Conservation (phyloP, 1,284 basidiomycete genomes). For the Apiotrichum montevideense region DNA sequence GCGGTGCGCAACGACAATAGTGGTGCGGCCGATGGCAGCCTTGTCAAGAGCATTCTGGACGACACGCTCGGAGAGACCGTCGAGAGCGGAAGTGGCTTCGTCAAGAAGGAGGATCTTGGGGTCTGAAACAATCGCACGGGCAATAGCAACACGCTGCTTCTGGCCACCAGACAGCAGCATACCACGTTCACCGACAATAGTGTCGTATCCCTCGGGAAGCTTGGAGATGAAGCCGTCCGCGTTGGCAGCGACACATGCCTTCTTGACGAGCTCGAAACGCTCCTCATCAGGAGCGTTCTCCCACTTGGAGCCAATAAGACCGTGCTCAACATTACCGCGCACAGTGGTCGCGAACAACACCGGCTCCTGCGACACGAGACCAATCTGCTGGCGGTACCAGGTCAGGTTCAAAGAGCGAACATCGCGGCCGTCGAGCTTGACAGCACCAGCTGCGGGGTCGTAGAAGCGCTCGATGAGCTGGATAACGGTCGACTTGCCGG, state of each 20-base stretch:
- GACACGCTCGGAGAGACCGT: slow-evolving; percentile 82
- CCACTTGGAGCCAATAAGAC: slow-evolving; percentile 67
- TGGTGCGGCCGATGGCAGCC: slow-evolving; percentile 60
- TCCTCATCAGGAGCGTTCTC: slow-evolving; percentile 69
- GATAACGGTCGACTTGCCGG: slow-evolving; percentile 72
- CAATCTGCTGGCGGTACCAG: slow-evolving; percentile 86
- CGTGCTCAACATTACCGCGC: slow-evolving; percentile 75
- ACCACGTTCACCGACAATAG: slow-evolving; percentile 86
- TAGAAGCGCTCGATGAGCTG: slow-evolving; percentile 82
- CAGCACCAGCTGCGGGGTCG: slow-evolving; percentile 63
- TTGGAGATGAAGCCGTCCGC: slow-evolving; percentile 84
- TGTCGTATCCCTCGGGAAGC: slow-evolving; percentile 80
- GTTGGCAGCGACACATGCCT: slow-evolving; percentile 84
- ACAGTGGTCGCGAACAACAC: slow-evolving; percentile 77
- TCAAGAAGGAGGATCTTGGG: slow-evolving; percentile 52
- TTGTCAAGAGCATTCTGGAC: slow-evolving; percentile 95
- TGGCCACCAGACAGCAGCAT: slow-evolving; percentile 88
- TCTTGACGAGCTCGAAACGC: slow-evolving; percentile 70
- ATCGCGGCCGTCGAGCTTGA: slow-evolving; percentile 74
- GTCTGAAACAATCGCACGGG: slow-evolving; percentile 87
- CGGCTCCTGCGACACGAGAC: slow-evolving; percentile 81
- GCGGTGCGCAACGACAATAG: slow-evolving; percentile 51
- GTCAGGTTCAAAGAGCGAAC: slow-evolving; percentile 73
- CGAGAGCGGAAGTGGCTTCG: slow-evolving; percentile 76
- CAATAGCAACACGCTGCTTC: slow-evolving; percentile 86